Evolutionary conservation across 129 eudicot species (phyloP), one percentile per base, ranked within the genome.

Genomic region (Lonicera japonica): DNA sequence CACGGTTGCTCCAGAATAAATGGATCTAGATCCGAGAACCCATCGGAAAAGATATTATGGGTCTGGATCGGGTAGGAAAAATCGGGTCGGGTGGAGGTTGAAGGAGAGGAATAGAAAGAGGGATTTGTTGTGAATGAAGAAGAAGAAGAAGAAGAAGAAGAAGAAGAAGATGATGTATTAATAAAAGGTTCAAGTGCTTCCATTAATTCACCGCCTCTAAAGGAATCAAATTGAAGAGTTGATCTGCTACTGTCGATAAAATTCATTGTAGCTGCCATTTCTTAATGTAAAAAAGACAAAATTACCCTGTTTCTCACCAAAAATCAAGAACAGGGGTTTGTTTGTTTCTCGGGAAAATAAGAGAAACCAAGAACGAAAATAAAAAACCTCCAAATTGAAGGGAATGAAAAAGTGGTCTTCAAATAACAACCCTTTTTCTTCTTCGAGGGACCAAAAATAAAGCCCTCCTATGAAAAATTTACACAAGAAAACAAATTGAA

Each of bases 101-200:
- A 47, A 45, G 70, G 69, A 20, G 78, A 67, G 61, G 82, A 52
- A 14, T 39, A 34, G 20, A 54, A 61, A 43, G 50, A 43, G 16
- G 50, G 13, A 43, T 43, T 10, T 43, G 13, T 43, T 63, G 70
- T 66, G 77, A 73, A 40, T 66, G 79, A 60, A 29, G 73, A 58
- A 80, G 79, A 74, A 73, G 86, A n/a, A n/a, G n/a, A n/a, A n/a
- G n/a, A n/a, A n/a, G n/a, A n/a, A n/a, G n/a, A n/a, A n/a, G n/a
- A n/a, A n/a, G n/a, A n/a, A n/a, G n/a, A n/a, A n/a, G n/a, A n/a
- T n/a, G n/a, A n/a, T n/a, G n/a, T 70, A 65, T 89, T 89, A 61
- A 89, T 82, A 75, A 85, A 89, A 70, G 97, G 97, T 64, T 75
- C 83, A 74, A 90, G 85, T 50, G 92, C 97, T 71, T 90, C 94